Percentiles rank a stretch among this genome's conserved stretches.
These are phyloP conservation scores for Aristolochia contorta DNA, from an alignment of 164 flowering plant genomes.

Conservation along the genomic window DNA sequence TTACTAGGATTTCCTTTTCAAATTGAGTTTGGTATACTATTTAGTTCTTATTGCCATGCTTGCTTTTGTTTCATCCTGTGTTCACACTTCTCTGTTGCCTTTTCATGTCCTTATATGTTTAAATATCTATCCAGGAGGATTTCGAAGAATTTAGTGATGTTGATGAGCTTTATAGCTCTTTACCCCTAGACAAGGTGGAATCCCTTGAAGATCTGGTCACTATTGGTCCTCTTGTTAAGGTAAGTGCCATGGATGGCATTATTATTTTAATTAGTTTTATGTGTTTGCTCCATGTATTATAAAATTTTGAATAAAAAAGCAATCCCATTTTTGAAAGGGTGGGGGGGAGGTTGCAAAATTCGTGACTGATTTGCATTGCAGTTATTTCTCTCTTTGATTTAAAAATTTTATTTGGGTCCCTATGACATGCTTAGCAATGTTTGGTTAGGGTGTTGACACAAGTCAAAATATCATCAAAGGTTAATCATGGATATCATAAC, in stretches of 20 bases:
- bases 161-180: slow-evolving; percentile 74
- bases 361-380: too few relatives aligned
- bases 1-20: not conserved
- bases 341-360: too few relatives aligned
- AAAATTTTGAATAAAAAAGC: too few relatives aligned
- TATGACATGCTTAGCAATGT: too few relatives aligned
- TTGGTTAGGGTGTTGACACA: too few relatives aligned
- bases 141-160: slow-evolving; percentile 96
- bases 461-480: too few relatives aligned
- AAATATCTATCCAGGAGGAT: slow-evolving; percentile 56
- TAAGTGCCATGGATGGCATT: slow-evolving; percentile 14
- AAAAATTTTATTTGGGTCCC: too few relatives aligned
- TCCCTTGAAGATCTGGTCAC: slow-evolving; percentile 88
- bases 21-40: not conserved
- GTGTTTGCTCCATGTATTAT: too few relatives aligned
- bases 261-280: slow-evolving; percentile 1
- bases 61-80: not conserved
- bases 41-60: not conserved
- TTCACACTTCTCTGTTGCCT: not conserved
- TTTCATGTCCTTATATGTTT: slow-evolving; percentile 1
- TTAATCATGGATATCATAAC: too few relatives aligned
- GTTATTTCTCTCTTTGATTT: too few relatives aligned
- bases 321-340: too few relatives aligned
- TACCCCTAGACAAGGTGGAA: slow-evolving; percentile 89
- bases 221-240: slow-evolving; percentile 82